A percentile compares a stretch with the other conserved stretches of the same genome.
These are phyloP conservation scores for Binderoboletus segoi DNA, from an alignment of 1,284 basidiomycete species.

Conservation along the genomic window DNA sequence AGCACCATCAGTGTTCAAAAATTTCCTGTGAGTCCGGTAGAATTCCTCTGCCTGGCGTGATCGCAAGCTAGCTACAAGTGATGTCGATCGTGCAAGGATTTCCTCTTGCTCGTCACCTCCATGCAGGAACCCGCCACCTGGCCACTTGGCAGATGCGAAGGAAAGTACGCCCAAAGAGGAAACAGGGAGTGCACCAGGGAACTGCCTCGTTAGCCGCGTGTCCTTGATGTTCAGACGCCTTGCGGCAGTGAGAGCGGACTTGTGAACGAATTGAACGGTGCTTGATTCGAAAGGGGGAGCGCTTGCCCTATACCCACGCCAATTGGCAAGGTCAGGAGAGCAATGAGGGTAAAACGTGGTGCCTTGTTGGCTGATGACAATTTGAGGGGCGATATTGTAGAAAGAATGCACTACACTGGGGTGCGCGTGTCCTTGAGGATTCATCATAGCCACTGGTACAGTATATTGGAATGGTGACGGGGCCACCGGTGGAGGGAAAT, in stretches of 20 bases:
- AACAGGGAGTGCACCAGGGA: slow-evolving; percentile 24
- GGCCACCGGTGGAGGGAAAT: slow-evolving; percentile 24
- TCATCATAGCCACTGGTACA: slow-evolving; percentile 1
- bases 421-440: slow-evolving; percentile 3
- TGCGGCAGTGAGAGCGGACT: slow-evolving; percentile 39
- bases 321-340: slow-evolving; percentile 39
- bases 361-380: slow-evolving; percentile 40
- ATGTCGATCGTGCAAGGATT: slow-evolving; percentile 45
- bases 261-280: slow-evolving; percentile 30
- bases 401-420: slow-evolving; percentile 13
- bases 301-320: slow-evolving; percentile 28
- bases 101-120: slow-evolving; percentile 55
- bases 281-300: slow-evolving; percentile 4
- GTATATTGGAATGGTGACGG: slow-evolving; percentile 23
- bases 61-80: slow-evolving; percentile 46
- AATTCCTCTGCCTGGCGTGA: slow-evolving; percentile 43
- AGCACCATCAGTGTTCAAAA: slow-evolving; percentile 37
- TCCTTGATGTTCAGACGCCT: slow-evolving; percentile 25
- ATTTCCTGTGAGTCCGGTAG: slow-evolving; percentile 45
- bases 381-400: slow-evolving; percentile 43
- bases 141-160: slow-evolving; percentile 48
- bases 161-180: slow-evolving; percentile 47
- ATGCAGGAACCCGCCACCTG: slow-evolving; percentile 48
- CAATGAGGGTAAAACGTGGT: slow-evolving; percentile 46
- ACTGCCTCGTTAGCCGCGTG: slow-evolving; percentile 18